These are phyloP conservation scores for Monosporozyma unispora DNA, from an alignment of 805 yeast species.

Conservation along the genomic window DNA sequence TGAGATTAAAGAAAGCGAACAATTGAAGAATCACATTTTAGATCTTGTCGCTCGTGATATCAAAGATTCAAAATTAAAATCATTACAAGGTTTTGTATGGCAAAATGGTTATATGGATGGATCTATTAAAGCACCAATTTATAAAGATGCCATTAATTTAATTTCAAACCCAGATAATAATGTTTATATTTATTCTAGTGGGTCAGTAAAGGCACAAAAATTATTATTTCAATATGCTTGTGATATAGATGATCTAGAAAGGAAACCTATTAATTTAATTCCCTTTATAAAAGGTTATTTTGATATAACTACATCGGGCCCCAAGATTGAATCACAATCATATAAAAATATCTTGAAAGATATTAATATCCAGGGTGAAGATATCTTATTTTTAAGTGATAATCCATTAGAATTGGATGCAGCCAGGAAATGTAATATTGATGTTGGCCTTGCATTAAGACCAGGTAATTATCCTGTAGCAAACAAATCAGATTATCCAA, in stretches of 20 bases:
- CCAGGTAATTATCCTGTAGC: conserved; percentile 61
- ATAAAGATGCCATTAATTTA: conserved; percentile 56
- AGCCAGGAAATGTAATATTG: conserved; percentile 57
- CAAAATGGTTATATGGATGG: conserved; percentile 69
- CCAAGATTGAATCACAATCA: conserved; percentile 48
- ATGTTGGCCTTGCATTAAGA: conserved; percentile 50
- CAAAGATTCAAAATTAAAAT: conserved; percentile 68
- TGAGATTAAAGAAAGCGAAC: conserved; percentile 23
- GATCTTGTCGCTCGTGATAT: conserved; percentile 55
- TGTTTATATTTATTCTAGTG: conserved; percentile 78
- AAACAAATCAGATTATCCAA: conserved; percentile 4
- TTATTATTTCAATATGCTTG: conserved; percentile 42
- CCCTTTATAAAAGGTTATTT: conserved; percentile 54
- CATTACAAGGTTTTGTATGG: conserved; percentile 83
- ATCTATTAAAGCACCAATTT: conserved; percentile 67
- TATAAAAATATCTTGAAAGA: conserved; percentile 46
- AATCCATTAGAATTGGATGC: conserved; percentile 71
- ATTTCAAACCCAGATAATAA: conserved; percentile 37
- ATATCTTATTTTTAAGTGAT: conserved; percentile 68
- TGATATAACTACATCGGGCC: conserved; percentile 80
- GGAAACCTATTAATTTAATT: conserved; percentile 41
- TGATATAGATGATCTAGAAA: conserved; percentile 21
- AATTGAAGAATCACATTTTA: conserved; percentile 41
- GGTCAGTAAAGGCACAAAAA: conserved; percentile 81
- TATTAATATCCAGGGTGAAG: conserved; percentile 28